phyloP scores from a whole-genome alignment of 768 basidiomycete genomes.

The Epithele typhae region DNA sequence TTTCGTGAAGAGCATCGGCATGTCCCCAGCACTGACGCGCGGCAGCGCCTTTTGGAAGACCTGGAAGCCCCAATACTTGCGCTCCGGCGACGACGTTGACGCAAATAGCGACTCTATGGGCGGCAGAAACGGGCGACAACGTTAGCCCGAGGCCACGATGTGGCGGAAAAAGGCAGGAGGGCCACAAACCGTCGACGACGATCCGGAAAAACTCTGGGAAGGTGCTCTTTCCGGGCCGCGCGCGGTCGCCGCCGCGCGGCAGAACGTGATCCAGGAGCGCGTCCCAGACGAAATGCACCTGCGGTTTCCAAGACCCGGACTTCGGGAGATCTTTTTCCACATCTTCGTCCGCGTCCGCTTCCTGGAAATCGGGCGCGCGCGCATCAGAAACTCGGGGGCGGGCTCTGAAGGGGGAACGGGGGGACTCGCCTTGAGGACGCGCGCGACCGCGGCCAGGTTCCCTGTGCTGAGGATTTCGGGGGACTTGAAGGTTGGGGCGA shows the following conservation, averaged over 20 bases:
- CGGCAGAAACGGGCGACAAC: background rate
- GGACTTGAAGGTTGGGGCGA: conserved; percentile 76
- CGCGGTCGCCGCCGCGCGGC: conserved; percentile 28
- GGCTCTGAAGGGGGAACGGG: conserved; percentile 3
- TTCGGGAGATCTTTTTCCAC: conserved; percentile 42
- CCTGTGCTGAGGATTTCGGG: conserved; percentile 58
- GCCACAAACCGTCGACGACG: conserved; percentile 75
- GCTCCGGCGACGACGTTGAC: conserved; percentile 74
- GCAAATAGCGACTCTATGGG: conserved; percentile 80
- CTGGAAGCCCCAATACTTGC: conserved; percentile 96
- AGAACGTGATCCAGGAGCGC: conserved; percentile 75
- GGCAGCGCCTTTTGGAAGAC: conserved; percentile 78
- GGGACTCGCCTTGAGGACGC: conserved; percentile 66
- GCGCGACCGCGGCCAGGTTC: conserved; percentile 73
- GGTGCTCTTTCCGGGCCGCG: conserved; percentile 43
- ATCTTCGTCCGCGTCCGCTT: conserved; percentile 36
- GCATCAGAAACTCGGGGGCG: conserved; percentile 4
- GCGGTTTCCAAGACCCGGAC: conserved; percentile 75
- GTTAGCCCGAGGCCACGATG: background rate
- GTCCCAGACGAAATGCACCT: conserved; percentile 91
- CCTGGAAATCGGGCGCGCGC: conserved; percentile 33
- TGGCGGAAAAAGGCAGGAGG: background rate
- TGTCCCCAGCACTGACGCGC: conserved; percentile 55
- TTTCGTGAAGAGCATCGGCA: conserved; percentile 88
- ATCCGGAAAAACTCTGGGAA: conserved; percentile 91